Conservation (phyloP, 768 basidiomycete species). For the Hygrocybe coccinea region DNA sequence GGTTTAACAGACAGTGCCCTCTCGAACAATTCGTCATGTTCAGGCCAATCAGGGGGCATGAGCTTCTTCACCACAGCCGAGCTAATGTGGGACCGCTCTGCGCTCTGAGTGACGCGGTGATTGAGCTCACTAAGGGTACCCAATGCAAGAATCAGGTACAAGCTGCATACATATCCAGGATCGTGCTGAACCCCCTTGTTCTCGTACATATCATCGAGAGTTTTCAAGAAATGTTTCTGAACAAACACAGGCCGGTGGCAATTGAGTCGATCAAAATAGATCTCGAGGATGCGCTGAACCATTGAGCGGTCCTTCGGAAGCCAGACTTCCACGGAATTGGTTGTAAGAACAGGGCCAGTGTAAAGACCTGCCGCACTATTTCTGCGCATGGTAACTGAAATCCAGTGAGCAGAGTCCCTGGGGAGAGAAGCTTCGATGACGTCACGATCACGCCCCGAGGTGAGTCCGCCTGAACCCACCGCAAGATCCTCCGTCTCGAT, state of each 20-base stretch:
- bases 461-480: slow-evolving; percentile 67
- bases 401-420: slow-evolving; percentile 60
- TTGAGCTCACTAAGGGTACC: slow-evolving; percentile 82
- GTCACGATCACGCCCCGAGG: slow-evolving; percentile 62
- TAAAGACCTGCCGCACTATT: slow-evolving; percentile 38
- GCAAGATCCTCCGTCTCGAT: slow-evolving; percentile 70
- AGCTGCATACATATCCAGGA: slow-evolving; percentile 72
- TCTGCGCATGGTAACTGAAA: slow-evolving; percentile 48
- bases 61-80: slow-evolving; percentile 41
- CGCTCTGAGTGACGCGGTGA: slow-evolving; percentile 54
- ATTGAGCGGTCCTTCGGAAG: slow-evolving; percentile 73
- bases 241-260: slow-evolving; percentile 73
- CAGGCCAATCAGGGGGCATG: slow-evolving; percentile 68
- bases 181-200: slow-evolving; percentile 51
- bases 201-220: slow-evolving; percentile 63
- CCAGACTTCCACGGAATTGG: slow-evolving; percentile 49
- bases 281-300: slow-evolving; percentile 55
- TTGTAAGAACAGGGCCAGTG: slow-evolving; percentile 25
- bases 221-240: slow-evolving; percentile 61
- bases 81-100: slow-evolving; percentile 21
- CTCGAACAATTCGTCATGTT: slow-evolving; percentile 81
- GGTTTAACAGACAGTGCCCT: slow-evolving; percentile 74
- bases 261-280: slow-evolving; percentile 76
- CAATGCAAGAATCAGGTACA: slow-evolving; percentile 73
- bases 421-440: slow-evolving; percentile 49